These are phyloP conservation scores for Quercus ilex DNA, from an alignment of 306 rosid species.

Conservation along the genomic window DNA sequence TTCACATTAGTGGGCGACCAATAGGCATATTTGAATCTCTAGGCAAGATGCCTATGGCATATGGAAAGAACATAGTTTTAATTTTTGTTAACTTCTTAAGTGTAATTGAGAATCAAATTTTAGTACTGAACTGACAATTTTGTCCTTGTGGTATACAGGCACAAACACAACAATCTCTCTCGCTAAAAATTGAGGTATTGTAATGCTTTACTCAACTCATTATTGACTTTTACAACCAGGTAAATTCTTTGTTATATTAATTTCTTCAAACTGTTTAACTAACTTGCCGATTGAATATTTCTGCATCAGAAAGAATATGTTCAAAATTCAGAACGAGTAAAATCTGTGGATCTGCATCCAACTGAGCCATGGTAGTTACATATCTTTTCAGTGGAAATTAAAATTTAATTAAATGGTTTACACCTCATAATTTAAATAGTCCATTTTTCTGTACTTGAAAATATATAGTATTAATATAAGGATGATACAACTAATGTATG, in stretches of 20 bases:
- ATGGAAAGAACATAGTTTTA: too few relatives aligned
- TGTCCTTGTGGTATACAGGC: constrained; percentile 19
- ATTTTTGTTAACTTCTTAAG: background rate
- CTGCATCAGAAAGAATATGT: constrained; percentile 55
- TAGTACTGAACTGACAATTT: constrained; percentile 16
- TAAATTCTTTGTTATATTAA: background rate
- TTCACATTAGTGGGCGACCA: too few relatives aligned
- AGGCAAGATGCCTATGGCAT: too few relatives aligned
- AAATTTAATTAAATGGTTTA: too few relatives aligned
- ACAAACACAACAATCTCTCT: constrained; percentile 26
- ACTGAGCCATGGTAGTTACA: constrained; percentile 73
- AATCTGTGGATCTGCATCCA: constrained; percentile 74
- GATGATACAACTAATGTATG: background rate
- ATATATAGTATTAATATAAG: background rate
- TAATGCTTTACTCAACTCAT: background rate
- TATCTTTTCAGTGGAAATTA: background rate
- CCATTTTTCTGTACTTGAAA: background rate
- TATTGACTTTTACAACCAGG: background rate
- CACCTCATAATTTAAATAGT: background rate
- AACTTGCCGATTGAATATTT: constrained; percentile 2
- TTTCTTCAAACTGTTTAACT: background rate
- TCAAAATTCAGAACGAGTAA: constrained; percentile 66
- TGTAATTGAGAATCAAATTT: background rate
- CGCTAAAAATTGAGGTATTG: constrained; percentile 49
- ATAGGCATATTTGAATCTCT: too few relatives aligned